A percentile compares a stretch with the other conserved stretches of the same genome.
Conservation (phyloP, 345 rosid species). For the Eucalyptus urophylla region DNA sequence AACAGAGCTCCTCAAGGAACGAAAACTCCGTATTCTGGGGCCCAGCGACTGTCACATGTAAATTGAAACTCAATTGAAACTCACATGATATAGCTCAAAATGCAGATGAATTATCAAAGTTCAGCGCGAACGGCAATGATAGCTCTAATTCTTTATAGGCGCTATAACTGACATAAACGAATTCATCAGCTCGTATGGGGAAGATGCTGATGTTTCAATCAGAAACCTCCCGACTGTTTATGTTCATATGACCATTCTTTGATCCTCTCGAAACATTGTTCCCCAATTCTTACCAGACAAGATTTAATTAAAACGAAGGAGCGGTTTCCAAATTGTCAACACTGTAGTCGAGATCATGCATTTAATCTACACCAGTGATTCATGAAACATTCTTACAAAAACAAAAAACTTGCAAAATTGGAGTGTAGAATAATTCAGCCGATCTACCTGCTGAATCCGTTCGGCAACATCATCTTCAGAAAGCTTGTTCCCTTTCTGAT, state of each 20-base stretch:
- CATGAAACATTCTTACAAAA: background rate
- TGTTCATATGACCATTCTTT: background rate
- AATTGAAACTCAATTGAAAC: background rate
- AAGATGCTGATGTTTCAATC: background rate
- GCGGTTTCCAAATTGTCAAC: background rate
- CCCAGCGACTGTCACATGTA: conserved; percentile 45
- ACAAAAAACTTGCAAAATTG: background rate
- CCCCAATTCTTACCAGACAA: background rate
- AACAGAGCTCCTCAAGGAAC: conserved; percentile 56
- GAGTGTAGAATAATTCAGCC: background rate
- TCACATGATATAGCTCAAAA: background rate
- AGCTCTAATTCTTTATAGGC: background rate
- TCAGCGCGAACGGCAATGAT: background rate
- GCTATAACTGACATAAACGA: background rate
- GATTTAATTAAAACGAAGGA: background rate
- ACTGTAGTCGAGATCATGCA: background rate
- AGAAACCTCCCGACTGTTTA: background rate
- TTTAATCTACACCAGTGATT: background rate
- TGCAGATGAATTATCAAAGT: background rate
- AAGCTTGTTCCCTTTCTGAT: conserved; percentile 57
- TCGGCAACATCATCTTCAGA: conserved; percentile 53
- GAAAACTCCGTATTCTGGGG: conserved; percentile 41
- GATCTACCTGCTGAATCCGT: conserved; percentile 64
- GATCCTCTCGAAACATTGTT: background rate
- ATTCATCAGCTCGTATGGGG: background rate